A percentile compares a stretch with the other conserved stretches of the same genome.
phyloP scores from a whole-genome alignment of 768 basidiomycete genomes.

The Paxillus rubicundulus region DNA sequence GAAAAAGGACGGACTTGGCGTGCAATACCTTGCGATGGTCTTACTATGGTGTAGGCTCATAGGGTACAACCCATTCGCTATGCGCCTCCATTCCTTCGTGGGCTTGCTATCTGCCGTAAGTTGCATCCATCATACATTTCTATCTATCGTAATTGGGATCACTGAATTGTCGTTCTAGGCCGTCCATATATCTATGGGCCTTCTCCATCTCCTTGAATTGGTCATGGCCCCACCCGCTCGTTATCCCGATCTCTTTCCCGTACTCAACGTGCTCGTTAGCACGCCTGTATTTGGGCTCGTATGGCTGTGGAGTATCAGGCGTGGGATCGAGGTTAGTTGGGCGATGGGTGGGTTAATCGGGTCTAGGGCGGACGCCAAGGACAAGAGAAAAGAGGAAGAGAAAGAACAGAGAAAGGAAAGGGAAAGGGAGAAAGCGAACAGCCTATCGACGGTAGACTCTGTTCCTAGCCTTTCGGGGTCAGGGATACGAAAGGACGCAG shows the following conservation, averaged over 20 bases:
- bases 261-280: conserved; percentile 80
- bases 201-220: conserved; percentile 65
- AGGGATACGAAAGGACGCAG: conserved; percentile 14
- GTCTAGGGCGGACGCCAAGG: background rate
- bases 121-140: background rate
- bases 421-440: conserved; percentile 7
- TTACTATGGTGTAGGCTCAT: conserved; percentile 81
- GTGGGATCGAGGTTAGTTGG: conserved; percentile 79
- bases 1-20: conserved; percentile 68
- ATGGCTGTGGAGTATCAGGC: conserved; percentile 91
- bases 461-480: background rate
- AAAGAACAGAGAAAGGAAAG: conserved; percentile 1
- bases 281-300: conserved; percentile 75
- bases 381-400: background rate
- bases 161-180: conserved; percentile 32
- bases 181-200: conserved; percentile 52
- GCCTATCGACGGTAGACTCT: background rate
- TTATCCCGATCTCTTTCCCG: conserved; percentile 83
- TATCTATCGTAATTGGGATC: background rate
- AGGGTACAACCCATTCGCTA: conserved; percentile 67
- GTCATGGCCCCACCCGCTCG: conserved; percentile 62
- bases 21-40: conserved; percentile 69
- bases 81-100: conserved; percentile 45
- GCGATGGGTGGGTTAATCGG: conserved; percentile 55
- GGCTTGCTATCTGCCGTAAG: conserved; percentile 53